Evolutionary conservation across 2,329 filamentous ascomycete genomes (phyloP).

Genomic region (Penicillium hordei): DNA sequence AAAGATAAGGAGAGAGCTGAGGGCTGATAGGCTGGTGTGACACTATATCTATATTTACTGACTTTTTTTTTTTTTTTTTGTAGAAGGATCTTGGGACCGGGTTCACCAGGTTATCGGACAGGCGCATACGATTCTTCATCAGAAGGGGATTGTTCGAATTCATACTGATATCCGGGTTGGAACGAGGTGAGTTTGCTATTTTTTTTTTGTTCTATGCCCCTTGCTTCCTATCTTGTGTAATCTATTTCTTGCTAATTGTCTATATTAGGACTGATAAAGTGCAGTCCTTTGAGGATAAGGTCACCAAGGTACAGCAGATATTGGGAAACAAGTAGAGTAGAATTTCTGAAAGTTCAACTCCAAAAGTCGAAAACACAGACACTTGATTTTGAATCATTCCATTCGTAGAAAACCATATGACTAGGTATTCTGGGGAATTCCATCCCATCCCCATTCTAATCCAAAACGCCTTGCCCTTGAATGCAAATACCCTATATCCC

Average conservation of each 20-base stretch:
- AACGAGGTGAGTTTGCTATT: slow-evolving; percentile 59
- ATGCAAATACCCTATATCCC: background rate
- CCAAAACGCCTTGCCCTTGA: background rate
- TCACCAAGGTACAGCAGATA: slow-evolving; percentile 59
- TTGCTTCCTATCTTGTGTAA: background rate
- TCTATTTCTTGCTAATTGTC: slow-evolving; percentile 18
- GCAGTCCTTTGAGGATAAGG: slow-evolving; percentile 79
- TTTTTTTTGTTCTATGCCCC: background rate
- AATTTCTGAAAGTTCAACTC: background rate
- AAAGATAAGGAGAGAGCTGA: background rate
- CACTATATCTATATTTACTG: background rate
- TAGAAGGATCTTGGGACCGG: slow-evolving; percentile 88
- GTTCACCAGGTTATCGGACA: slow-evolving; percentile 85
- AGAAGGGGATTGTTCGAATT: slow-evolving; percentile 74
- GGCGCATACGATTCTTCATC: slow-evolving; percentile 75
- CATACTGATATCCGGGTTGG: slow-evolving; percentile 88
- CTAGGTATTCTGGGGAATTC: background rate
- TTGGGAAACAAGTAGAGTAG: slow-evolving; percentile 37
- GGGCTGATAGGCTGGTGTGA: background rate
- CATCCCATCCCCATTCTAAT: background rate
- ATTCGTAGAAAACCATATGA: slow-evolving; percentile 1
- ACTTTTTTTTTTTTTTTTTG: background rate
- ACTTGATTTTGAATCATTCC: slow-evolving; percentile 1
- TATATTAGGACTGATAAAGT: slow-evolving; percentile 72
- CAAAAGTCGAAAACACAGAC: background rate